Evolutionary conservation across 768 basidiomycete species (phyloP), one percentile per base, ranked within the genome.

Genomic region (Amanita exitialis): DNA sequence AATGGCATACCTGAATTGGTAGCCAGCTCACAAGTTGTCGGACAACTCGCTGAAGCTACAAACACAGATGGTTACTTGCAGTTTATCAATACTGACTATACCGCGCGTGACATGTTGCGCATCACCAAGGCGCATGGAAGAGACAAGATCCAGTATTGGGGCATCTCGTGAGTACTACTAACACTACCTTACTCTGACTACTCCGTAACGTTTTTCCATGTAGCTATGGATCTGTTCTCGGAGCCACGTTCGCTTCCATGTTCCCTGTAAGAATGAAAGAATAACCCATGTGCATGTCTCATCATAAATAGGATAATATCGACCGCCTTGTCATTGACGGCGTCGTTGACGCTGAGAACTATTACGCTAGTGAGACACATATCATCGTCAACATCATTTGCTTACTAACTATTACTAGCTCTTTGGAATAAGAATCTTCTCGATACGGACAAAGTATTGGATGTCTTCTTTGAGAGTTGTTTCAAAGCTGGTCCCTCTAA

Each of bases 371-470:
- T 59, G n/a, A 44, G 54, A 21, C 16, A 8, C 0, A 30, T 30
- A 4, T 28, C 27, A 35, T 37, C 21, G 7, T 23, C 10, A 43
- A 15, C 30, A 38, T 1, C 53, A 42, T 10, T 37, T 34, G 39
- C 45, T 27, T 10, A 30, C 23, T 47, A 20, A 15, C 12, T n/a
- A n/a, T 36, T 36, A 18, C 6, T 53, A 70, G 72, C 63, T 3
- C 51, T 62, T 10, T 69, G 68, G 68, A 61, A 61, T 4, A 66
- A 63, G 8, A 68, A 69, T 51, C 60, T 71, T 12, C 15, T 66
- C 1, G 69, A 73, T 47, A 66, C 71, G 1, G 64, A 69, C n/a
- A 68, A 71, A 53, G 59, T 60, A 0, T 57, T 71, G 54, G 56
- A 64, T n/a, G 47, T 50, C 4, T 74, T 76, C 54, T 69, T 65